A percentile compares a stretch with the other conserved stretches of the same genome.
phyloP scores from a whole-genome alignment of 768 basidiomycete species.

The Boletus rubescentipes region DNA sequence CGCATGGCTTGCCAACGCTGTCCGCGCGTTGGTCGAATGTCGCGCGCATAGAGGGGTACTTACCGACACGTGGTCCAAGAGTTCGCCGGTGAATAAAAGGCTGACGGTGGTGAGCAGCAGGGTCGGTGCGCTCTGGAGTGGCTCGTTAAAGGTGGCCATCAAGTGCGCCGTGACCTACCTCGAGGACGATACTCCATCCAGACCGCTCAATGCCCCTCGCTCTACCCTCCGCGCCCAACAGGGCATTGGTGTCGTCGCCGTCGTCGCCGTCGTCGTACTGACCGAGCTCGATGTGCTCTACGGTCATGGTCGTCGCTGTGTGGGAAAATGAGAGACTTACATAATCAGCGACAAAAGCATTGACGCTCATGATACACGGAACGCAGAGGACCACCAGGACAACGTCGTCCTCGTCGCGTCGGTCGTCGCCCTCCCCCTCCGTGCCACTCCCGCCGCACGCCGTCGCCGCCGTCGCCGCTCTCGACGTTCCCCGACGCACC shows the following conservation, averaged over 20 bases:
- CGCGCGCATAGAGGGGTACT: conserved; percentile 26
- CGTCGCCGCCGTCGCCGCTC: conserved; percentile 7
- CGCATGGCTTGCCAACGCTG: conserved; percentile 89
- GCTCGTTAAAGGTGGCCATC: conserved; percentile 1
- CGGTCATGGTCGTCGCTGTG: not conserved
- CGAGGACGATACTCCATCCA: conserved; percentile 66
- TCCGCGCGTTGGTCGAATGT: conserved; percentile 4
- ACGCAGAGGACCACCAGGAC: not conserved
- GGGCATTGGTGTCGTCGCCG: conserved; percentile 36
- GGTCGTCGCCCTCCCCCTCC: conserved; percentile 10
- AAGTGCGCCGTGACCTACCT: conserved; percentile 45
- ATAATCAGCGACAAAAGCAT: conserved; percentile 25
- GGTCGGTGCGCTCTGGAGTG: conserved; percentile 76
- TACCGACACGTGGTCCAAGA: conserved; percentile 85
- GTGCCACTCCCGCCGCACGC: conserved; percentile 13
- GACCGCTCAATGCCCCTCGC: conserved; percentile 28
- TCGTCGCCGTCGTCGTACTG: not conserved
- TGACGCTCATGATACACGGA: conserved; percentile 29
- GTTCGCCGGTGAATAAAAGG: conserved; percentile 86
- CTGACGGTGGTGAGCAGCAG: conserved; percentile 82
- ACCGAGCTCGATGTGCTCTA: conserved; percentile 1
- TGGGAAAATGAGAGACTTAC: not conserved
- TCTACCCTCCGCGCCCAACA: conserved; percentile 40
- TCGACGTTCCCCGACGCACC: conserved; percentile 21
- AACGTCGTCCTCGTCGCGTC: conserved; percentile 15